Conservation (phyloP, 2,329 filamentous ascomycete species). For the Amylocarpus encephaloides region DNA sequence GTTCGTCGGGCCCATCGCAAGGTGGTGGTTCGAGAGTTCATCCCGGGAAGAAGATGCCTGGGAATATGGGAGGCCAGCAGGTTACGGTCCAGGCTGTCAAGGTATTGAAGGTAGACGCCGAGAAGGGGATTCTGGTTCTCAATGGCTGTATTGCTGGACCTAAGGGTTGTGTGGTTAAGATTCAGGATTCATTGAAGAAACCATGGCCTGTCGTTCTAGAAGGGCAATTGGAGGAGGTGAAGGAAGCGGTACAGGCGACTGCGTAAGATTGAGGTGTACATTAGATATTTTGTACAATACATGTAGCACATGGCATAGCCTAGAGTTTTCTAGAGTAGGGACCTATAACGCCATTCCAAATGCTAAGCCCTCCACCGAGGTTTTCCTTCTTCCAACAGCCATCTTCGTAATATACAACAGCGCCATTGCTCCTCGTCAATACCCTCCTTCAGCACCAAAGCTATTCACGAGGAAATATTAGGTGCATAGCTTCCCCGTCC, state of each 20-base stretch:
- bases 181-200: conserved; percentile 91
- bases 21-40: conserved; percentile 87
- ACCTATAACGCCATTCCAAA: conserved; percentile 18
- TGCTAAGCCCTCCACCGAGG: background rate
- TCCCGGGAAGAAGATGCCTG: conserved; percentile 97
- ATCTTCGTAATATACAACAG: conserved; percentile 6
- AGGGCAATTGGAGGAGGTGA: conserved; percentile 40
- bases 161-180: conserved; percentile 74
- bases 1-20: conserved; percentile 82
- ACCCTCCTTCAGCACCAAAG: background rate
- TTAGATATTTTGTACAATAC: conserved; percentile 28
- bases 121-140: conserved; percentile 81
- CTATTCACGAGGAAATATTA: conserved; percentile 16
- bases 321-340: conserved; percentile 21
- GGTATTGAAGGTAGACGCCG: conserved; percentile 79
- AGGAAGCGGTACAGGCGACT: conserved; percentile 40
- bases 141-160: conserved; percentile 83
- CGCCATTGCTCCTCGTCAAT: background rate
- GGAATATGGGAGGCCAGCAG: conserved; percentile 84
- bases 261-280: conserved; percentile 20
- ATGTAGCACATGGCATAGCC: conserved; percentile 20
- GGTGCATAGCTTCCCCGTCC: conserved; percentile 32
- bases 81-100: conserved; percentile 89
- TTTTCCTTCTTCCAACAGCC: conserved; percentile 4
- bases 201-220: conserved; percentile 56